Evolutionary conservation across 768 basidiomycete species (phyloP), one percentile per base, ranked within the genome.

Genomic region (Calocera cornea): DNA sequence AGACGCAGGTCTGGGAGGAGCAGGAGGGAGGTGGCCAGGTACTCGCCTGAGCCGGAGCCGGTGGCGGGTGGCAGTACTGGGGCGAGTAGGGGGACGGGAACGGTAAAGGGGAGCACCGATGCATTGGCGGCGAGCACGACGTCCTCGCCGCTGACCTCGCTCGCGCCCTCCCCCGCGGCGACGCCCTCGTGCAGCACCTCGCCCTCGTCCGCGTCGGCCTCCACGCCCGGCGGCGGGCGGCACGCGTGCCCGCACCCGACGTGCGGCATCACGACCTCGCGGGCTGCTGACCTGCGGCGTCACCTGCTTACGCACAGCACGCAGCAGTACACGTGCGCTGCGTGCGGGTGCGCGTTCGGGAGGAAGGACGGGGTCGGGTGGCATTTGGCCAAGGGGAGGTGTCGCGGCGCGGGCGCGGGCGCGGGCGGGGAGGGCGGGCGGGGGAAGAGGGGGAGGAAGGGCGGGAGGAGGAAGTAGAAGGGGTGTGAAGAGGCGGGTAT

Each of bases 401-500:
- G 54, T 50, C 12, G 24, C 11, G 49, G 49, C 8, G 24, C 10
- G 49, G 49, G 22, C 12, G 14, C 11, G 10, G 49, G 24, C 24
- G 27, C 7, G 11, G 31, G 24, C 7, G 54, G 27, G 19, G 31
- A 60, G 31, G 54, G 54, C 19, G 44, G 44, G 14, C 2, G 54
- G 31, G 54, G 54, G 54, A 27, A 33, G 31, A 60, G 54, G 54
- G 54, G 54, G 27, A 60, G 54, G 54, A 60, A 60, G 54, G 54
- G 54, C 31, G 54, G 54, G 54, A 14, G 31, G 54, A 60, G 54
- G 54, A 60, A 33, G 54, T 29, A 60, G 54, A 5, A 2, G 54
- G n/a, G n/a, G n/a, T n/a, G n/a, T n/a, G 54, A 60, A 60, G 24
- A 16, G 54, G 2, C 11, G 8, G 54, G 54, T 29, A 14, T 50